phyloP scores from a whole-genome alignment of 2,329 filamentous ascomycete species.

The Pseudogymnoascus sp. region DNA sequence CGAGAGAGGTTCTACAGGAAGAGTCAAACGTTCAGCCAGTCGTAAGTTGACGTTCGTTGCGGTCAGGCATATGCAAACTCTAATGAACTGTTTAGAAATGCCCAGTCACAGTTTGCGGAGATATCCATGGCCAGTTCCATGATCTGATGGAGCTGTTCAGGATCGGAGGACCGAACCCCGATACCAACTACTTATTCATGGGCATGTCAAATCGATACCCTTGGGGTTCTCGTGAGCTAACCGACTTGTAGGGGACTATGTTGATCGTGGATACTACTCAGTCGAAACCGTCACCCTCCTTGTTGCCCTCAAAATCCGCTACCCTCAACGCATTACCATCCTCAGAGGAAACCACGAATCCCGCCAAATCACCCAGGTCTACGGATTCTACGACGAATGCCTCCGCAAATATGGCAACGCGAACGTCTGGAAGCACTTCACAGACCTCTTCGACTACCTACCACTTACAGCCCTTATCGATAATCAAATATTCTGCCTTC shows the following conservation, averaged over 20 bases:
- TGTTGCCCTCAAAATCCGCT: conserved; percentile 91
- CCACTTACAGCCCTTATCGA: conserved; percentile 59
- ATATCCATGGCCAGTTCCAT: conserved; percentile 95
- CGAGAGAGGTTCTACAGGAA: conserved; percentile 90
- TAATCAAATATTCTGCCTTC: conserved; percentile 70
- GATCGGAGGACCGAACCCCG: conserved; percentile 85
- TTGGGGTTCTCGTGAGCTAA: not conserved
- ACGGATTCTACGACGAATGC: conserved; percentile 97
- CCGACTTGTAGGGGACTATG: conserved; percentile 66
- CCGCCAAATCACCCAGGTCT: conserved; percentile 92
- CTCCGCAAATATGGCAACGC: conserved; percentile 94
- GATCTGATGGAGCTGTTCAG: conserved; percentile 95
- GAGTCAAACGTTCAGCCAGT: conserved; percentile 99
- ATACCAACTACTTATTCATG: conserved; percentile 97
- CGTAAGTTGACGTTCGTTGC: conserved; percentile 46
- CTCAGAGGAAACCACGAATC: conserved; percentile 96
- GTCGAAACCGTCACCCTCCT: conserved; percentile 94
- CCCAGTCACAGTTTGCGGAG: conserved; percentile 58
- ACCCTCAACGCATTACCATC: conserved; percentile 92
- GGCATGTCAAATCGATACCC: conserved; percentile 40
- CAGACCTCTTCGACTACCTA: conserved; percentile 95
- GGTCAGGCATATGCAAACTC: not conserved
- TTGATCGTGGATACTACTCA: conserved; percentile 96
- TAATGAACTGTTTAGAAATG: conserved; percentile 7
- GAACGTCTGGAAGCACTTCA: conserved; percentile 96